A percentile compares a stretch with the other conserved stretches of the same genome.
These are phyloP conservation scores for Posidonia oceanica DNA, from an alignment of 116 monocot species.

Conservation along the genomic window DNA sequence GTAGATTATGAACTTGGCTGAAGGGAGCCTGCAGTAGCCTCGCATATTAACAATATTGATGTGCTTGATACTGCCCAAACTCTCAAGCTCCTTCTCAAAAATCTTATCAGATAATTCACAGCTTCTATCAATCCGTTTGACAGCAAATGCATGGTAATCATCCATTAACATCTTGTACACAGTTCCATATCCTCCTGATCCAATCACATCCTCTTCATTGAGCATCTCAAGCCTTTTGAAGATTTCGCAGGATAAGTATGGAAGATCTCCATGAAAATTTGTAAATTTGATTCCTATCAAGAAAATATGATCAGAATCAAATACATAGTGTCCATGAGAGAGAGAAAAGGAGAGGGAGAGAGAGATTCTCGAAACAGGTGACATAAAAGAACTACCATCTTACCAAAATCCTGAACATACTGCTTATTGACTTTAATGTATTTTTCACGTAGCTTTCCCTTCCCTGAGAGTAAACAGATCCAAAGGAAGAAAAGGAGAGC, in stretches of 20 bases:
- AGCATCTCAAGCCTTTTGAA: conserved; percentile 77
- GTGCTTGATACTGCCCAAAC: conserved; percentile 81
- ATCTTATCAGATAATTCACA: conserved; percentile 42
- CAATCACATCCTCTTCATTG: conserved; percentile 74
- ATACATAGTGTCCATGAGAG: background rate
- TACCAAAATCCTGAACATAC: conserved; percentile 40
- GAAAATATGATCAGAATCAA: background rate
- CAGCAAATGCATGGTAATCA: conserved; percentile 66
- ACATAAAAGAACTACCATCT: background rate
- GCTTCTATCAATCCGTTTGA: conserved; percentile 70
- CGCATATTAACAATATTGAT: conserved; percentile 86
- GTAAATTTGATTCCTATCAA: conserved; percentile 67
- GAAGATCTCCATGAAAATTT: conserved; percentile 80
- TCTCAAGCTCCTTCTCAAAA: conserved; percentile 83
- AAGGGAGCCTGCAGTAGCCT: conserved; percentile 75
- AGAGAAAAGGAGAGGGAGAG: background rate
- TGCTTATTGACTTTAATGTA: conserved; percentile 80
- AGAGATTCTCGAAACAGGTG: background rate
- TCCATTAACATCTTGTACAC: conserved; percentile 94
- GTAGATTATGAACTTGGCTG: conserved; percentile 77
- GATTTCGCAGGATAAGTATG: conserved; percentile 71
- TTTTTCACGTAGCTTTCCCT: conserved; percentile 40
- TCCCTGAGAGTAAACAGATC: conserved; percentile 81
- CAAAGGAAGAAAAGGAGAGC: conserved; percentile 69
- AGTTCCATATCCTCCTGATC: conserved; percentile 88